phyloP scores from a whole-genome alignment of 331 rosid species.

The Spiraea crenata region DNA sequence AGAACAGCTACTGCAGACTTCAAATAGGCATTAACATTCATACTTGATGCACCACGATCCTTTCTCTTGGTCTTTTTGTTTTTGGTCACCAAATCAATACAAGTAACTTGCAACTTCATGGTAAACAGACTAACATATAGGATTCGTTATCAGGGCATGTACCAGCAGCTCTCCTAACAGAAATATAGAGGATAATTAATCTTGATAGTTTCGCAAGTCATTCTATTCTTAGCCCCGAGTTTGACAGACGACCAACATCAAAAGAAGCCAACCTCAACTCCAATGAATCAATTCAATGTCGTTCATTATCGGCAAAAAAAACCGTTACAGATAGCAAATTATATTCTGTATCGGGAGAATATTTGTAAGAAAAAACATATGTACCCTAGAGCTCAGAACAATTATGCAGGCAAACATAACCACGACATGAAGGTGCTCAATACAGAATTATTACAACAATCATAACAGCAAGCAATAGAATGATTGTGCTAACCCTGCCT shows the following conservation, averaged over 20 bases:
- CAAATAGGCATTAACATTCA: neutral
- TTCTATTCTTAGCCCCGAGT: neutral
- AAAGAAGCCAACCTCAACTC: constrained; percentile 1
- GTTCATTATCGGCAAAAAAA: neutral
- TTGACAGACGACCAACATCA: neutral
- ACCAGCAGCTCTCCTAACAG: neutral
- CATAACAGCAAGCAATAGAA: neutral
- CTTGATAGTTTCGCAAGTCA: neutral
- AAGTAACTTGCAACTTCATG: neutral
- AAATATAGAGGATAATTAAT: neutral
- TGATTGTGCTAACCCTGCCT: neutral
- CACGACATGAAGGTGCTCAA: neutral
- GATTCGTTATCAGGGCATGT: neutral
- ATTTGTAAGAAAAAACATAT: neutral
- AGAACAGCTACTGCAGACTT: neutral
- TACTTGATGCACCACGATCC: neutral
- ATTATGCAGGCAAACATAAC: neutral
- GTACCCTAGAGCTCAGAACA: neutral
- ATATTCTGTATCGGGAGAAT: neutral
- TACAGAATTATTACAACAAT: neutral
- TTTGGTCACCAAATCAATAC: neutral
- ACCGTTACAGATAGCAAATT: too few species aligned
- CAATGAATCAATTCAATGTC: neutral
- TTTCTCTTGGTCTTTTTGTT: neutral
- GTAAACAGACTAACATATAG: neutral